Base-by-base conservation (phyloP, 768 basidiomycete species). In the Harrya chromipes region DNA sequence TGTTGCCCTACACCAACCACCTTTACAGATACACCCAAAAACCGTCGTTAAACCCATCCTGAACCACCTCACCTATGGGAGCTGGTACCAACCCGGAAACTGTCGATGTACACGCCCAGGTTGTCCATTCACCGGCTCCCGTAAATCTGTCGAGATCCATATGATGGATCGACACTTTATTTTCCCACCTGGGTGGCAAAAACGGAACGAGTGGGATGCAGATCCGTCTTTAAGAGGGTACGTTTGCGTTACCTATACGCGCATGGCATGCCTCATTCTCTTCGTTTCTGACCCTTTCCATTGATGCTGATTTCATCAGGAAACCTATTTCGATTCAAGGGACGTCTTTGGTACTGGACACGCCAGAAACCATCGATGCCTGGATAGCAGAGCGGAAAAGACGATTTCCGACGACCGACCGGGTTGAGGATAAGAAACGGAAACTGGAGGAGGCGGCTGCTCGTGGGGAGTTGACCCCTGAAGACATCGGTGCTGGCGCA, bases 121-220 rank as follows among this genome's bases (percentile, higher is more conserved):
- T n/a, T 94, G 90, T 63, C 57, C 64, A 6, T 94, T 89, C 58
- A 71, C 71, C 34, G 90, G 87, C 29, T 84, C 88, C 4, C 70
- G 73, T 35, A 87, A 88, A 62, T 71, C 80, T 21, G 79, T 91
- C 14, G 85, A 91, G 65, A 75, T 72, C 24, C 91, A 94, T 61
- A 85, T 83, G 82, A 92, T 91, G 90, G 90, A 92, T 58, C 77
- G 90, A n/a, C 90, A 93, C 65, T 74, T 93, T 37, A 82, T 92
- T 40, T 90, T 81, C 55, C 90, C 91, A 20, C 76, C 79, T 38
- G 84, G 82, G 19, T 90, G 85, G 83, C 73, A 84, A 55, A 75
- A 76, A 47, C 79, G 73, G 60, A 48, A 65, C 31, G 85, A 85
- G 26, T 90, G 89, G 88, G 89, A 90, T 61, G 82, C 90, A 2